Percentiles rank a stretch among this genome's conserved stretches.
Evolutionary conservation across 2,329 filamentous ascomycete species (phyloP).

Genomic region (Alternaria consortialis): DNA sequence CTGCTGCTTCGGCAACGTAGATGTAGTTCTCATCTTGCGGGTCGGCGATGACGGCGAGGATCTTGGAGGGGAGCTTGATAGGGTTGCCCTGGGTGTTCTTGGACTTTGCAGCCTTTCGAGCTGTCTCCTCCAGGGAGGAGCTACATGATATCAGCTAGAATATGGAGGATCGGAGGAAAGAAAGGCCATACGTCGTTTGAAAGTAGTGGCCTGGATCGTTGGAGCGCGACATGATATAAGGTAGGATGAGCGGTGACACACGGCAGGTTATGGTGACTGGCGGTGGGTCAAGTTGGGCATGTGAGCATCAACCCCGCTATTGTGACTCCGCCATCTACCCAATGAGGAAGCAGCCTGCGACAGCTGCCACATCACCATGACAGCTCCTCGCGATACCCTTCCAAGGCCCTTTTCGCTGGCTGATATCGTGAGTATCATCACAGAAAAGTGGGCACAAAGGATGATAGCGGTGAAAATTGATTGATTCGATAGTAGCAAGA

Average conservation of each 20-base stretch:
- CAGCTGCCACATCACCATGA: neutral
- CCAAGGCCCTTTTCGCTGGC: neutral
- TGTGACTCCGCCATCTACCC: conserved; percentile 10
- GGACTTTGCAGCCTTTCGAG: conserved; percentile 73
- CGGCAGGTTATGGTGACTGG: neutral
- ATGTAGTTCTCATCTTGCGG: conserved; percentile 69
- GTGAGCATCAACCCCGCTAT: conserved; percentile 17
- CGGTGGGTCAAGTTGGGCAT: conserved; percentile 14
- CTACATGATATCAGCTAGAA: conserved; percentile 44
- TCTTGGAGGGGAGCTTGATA: conserved; percentile 82
- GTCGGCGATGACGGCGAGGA: conserved; percentile 77
- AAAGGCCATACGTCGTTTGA: conserved; percentile 79
- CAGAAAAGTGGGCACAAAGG: neutral
- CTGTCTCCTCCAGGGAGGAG: conserved; percentile 60
- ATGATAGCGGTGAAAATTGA: neutral
- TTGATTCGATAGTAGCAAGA: conserved; percentile 1
- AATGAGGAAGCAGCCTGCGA: neutral
- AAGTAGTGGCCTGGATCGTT: conserved; percentile 85
- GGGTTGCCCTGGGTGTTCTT: conserved; percentile 88
- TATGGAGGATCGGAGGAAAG: neutral
- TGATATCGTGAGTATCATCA: neutral
- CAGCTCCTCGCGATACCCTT: neutral
- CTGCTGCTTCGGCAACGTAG: conserved; percentile 88
- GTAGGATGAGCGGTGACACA: conserved; percentile 19
- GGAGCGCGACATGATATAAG: conserved; percentile 45